Conservation (phyloP, 371 early-diverging fungal genomes). For the Syncephalis fuscata region DNA sequence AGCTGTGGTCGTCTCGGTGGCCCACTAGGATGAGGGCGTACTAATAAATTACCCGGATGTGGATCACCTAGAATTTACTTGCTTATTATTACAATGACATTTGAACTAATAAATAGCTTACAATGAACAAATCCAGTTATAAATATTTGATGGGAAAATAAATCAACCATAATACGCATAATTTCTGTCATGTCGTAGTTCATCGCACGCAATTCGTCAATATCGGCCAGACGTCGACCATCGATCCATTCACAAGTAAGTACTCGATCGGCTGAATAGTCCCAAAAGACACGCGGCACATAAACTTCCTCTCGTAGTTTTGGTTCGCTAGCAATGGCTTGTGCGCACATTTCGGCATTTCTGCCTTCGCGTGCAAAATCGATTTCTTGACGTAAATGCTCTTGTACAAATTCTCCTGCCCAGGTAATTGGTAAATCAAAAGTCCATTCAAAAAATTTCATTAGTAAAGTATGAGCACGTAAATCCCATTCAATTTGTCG, state of each 20-base stretch:
- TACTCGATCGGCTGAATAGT: slow-evolving; percentile 48
- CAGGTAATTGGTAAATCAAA: slow-evolving; percentile 79
- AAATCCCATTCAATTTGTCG: slow-evolving; percentile 76
- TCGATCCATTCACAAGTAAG: slow-evolving; percentile 82
- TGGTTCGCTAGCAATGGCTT: slow-evolving; percentile 33
- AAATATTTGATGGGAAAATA: slow-evolving; percentile 84
- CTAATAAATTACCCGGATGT: slow-evolving; percentile 75
- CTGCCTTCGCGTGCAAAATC: slow-evolving; percentile 72
- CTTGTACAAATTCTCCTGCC: slow-evolving; percentile 56
- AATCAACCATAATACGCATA: slow-evolving; percentile 60
- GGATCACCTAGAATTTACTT: slow-evolving; percentile 67
- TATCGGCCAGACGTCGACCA: slow-evolving; percentile 43
- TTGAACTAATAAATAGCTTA: too few species aligned
- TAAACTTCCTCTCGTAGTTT: slow-evolving; percentile 32
- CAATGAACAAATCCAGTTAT: slow-evolving; percentile 77
- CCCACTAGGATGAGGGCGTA: slow-evolving; percentile 47
- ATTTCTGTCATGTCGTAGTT: slow-evolving; percentile 26
- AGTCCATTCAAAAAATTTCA: slow-evolving; percentile 39
- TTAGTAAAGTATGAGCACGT: slow-evolving; percentile 36
- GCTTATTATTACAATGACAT: too few species aligned
- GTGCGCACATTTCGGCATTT: slow-evolving; percentile 50
- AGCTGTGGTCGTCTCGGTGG: slow-evolving; percentile 17
- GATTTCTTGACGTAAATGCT: slow-evolving; percentile 69
- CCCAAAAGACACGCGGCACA: slow-evolving; percentile 66
- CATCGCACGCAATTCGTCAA: slow-evolving; percentile 16